Evolutionary conservation across 495 filamentous ascomycete species (phyloP).

Genomic region (Penicillium subrubescens): DNA sequence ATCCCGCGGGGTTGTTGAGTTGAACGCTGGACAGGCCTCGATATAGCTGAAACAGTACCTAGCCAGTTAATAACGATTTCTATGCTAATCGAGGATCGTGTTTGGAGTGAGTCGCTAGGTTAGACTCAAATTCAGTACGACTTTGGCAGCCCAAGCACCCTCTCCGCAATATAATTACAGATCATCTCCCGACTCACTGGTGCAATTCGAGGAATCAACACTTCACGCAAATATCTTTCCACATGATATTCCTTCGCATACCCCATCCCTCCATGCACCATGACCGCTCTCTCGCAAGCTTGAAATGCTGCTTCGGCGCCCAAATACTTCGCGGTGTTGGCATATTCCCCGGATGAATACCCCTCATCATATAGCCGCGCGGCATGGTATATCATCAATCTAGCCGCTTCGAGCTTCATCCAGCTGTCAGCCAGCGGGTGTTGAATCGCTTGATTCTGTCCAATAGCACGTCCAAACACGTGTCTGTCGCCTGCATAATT

Average conservation of each 20-base stretch:
- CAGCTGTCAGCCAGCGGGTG: constrained; percentile 73
- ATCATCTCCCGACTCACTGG: constrained; percentile 81
- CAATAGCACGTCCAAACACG: constrained; percentile 70
- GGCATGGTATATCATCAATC: constrained; percentile 74
- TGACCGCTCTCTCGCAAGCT: constrained; percentile 68
- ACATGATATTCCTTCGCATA: constrained; percentile 80
- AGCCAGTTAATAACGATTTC: neutral
- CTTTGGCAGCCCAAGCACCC: constrained; percentile 53
- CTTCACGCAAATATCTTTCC: constrained; percentile 73
- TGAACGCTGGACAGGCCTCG: neutral
- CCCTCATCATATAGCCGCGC: constrained; percentile 65
- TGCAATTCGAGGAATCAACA: constrained; percentile 72
- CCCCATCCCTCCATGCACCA: constrained; percentile 74
- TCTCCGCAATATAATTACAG: constrained; percentile 73
- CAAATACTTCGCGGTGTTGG: constrained; percentile 60
- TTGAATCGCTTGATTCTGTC: constrained; percentile 71
- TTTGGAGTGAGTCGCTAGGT: neutral
- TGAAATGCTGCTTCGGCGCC: constrained; percentile 76
- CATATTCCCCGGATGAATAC: constrained; percentile 28
- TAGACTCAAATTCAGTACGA: constrained; percentile 43
- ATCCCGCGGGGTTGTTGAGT: neutral
- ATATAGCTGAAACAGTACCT: neutral
- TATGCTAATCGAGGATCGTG: neutral
- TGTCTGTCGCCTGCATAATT: constrained; percentile 66
- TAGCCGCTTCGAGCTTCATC: constrained; percentile 78